phyloP scores from a whole-genome alignment of 352 stramenopile species.

The Albugo candida region DNA sequence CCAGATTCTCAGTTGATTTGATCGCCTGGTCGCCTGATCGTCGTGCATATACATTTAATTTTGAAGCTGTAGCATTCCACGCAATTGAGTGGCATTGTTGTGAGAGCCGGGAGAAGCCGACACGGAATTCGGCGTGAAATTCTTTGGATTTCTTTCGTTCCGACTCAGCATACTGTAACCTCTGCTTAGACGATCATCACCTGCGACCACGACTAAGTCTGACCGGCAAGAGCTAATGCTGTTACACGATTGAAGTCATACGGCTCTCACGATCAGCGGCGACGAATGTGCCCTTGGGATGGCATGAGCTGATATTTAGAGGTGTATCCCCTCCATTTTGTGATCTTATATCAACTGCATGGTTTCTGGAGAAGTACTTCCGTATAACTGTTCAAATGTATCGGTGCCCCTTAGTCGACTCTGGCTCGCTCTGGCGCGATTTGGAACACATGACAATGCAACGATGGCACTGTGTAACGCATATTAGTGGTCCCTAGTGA shows the following conservation, averaged over 20 bases:
- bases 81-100: conserved; percentile 75
- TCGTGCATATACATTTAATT: conserved; percentile 87
- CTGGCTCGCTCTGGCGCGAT: conserved; percentile 93
- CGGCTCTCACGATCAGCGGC: conserved; percentile 44
- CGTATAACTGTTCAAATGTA: too few species aligned
- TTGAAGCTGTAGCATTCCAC: conserved; percentile 49
- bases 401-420: conserved; percentile 86
- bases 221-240: conserved; percentile 84
- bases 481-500: conserved; percentile 91
- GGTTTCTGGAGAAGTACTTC: too few species aligned
- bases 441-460: conserved; percentile 97
- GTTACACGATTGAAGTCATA: conserved; percentile 78
- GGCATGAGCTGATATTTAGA: too few species aligned
- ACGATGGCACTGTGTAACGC: conserved; percentile 94
- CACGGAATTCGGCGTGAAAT: conserved; percentile 48
- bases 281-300: conserved; percentile 4
- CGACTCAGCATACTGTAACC: conserved; percentile 95
- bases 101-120: conserved; percentile 61
- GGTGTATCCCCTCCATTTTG: too few species aligned
- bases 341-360: too few species aligned
- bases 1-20: conserved; percentile 83
- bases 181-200: conserved; percentile 89
- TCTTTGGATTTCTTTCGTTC: conserved; percentile 82
- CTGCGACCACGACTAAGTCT: conserved; percentile 93
- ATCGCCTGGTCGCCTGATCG: conserved; percentile 84